phyloP scores from a whole-genome alignment of 306 rosid genomes.

The Heteromeles arbutifolia region DNA sequence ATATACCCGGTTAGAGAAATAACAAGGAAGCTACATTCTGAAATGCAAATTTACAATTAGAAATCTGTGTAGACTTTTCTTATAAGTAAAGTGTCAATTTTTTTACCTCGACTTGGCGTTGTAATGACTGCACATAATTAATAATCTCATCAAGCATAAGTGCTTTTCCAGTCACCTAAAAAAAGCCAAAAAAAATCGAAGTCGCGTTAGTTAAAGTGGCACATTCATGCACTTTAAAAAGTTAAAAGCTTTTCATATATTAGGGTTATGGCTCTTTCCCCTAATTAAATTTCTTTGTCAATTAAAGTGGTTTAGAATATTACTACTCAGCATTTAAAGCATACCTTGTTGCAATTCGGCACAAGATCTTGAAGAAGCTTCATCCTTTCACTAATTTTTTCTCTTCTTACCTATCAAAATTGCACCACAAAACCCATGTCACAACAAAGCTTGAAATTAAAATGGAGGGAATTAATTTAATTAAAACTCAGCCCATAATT shows the following conservation, averaged over 20 bases:
- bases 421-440: constrained; percentile 12
- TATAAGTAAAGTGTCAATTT: not conserved
- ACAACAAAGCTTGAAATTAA: not conserved
- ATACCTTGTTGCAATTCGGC: constrained; percentile 93
- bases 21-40: constrained; percentile 12
- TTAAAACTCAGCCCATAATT: not conserved
- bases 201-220: constrained; percentile 12
- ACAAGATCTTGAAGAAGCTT: constrained; percentile 95
- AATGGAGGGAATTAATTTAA: not conserved
- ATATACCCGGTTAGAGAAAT: constrained; percentile 22
- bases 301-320: not conserved
- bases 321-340: not conserved
- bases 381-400: constrained; percentile 97
- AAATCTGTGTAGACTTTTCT: not conserved
- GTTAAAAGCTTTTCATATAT: not conserved
- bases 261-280: not conserved
- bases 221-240: not conserved
- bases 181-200: not conserved
- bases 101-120: constrained; percentile 89
- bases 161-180: constrained; percentile 93
- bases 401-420: constrained; percentile 69
- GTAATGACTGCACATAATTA: constrained; percentile 96
- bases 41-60: not conserved
- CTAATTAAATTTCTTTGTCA: not conserved
- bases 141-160: constrained; percentile 96